phyloP scores from a whole-genome alignment of 768 basidiomycete species.

The Termitomyces eurrhizus region DNA sequence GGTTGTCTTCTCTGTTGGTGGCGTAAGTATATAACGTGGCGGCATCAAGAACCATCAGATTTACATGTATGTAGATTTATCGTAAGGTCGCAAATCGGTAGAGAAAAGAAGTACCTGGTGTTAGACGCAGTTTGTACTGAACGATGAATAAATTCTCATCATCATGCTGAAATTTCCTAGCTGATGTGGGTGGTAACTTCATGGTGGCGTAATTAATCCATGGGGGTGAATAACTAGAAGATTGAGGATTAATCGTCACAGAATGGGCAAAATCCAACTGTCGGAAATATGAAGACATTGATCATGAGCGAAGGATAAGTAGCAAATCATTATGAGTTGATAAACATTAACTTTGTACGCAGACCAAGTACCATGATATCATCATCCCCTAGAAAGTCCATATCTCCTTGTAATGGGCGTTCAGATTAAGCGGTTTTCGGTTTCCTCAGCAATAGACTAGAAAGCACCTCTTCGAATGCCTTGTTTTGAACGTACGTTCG shows the following conservation, averaged over 20 bases:
- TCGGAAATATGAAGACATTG: neutral
- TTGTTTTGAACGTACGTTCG: neutral
- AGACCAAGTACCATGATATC: neutral
- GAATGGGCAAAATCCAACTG: neutral
- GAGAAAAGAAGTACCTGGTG: neutral
- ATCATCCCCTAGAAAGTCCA: neutral
- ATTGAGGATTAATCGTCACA: neutral
- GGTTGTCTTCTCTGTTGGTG: neutral
- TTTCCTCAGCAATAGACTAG: too few relatives aligned
- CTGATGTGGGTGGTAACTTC: neutral
- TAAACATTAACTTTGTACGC: neutral
- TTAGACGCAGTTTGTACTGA: neutral
- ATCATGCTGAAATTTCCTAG: too few relatives aligned
- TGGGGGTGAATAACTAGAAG: neutral
- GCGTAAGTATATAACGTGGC: slow-evolving; percentile 2
- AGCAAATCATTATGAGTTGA: neutral
- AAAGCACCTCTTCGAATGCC: too few relatives aligned
- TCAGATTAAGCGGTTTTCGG: too few relatives aligned
- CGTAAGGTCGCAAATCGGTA: neutral
- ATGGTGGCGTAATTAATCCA: neutral
- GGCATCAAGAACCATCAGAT: neutral
- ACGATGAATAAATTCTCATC: neutral
- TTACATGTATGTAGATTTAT: neutral
- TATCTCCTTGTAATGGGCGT: neutral
- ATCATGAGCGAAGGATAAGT: neutral